Base-by-base conservation (phyloP, 805 yeast genomes). In the Kurtzmaniella fragi region DNA sequence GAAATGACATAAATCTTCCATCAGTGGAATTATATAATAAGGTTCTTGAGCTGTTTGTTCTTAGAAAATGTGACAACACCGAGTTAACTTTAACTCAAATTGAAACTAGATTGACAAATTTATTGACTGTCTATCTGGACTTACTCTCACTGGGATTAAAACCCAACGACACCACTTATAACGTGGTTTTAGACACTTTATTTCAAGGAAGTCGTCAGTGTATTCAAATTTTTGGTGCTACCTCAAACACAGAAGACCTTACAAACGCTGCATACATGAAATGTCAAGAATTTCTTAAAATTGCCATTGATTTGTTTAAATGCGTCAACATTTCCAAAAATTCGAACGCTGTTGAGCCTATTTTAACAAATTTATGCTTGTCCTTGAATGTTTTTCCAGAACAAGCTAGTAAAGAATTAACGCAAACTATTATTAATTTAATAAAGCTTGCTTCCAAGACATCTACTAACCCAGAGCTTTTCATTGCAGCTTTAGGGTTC, bases 121-220 rank as follows among this genome's bases (percentile, higher is more conserved):
- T 84, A 42, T 61, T 84, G 45, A 80, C 78, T 15, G 78, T 82
- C 28, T 84, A 84, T 53, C 84, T 84, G 37, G 89, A 82, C 49
- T 64, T 84, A 29, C 52, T 41, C 4, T n/a, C 27, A 2, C 27
- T 73, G 17, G 68, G 65, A 43, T 43, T 77, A 30, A 80, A 76
- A 52, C 93, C 93, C 13, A 67, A 72, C 17, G 50, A 55, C 31
- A 64, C 62, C 14, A 81, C 85, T 6, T 83, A 77, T 56, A 64
- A 74, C 48, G 54, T 62, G 1, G 55, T 75, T 4, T 62, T 84
- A 34, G 58, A 61, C 16, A 70, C 75, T 25, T 62, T 84, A 20
- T 63, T 82, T 38, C 59, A 62, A 30, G 79, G 81, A 51, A 41
- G 75, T 73, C 15, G 66, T 52, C 43, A 56, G 53, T 33, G 51